Evolutionary conservation across 176 grass and related monocot species (phyloP), one percentile per base, ranked within the genome.

Genomic region (Hordeum marinum): DNA sequence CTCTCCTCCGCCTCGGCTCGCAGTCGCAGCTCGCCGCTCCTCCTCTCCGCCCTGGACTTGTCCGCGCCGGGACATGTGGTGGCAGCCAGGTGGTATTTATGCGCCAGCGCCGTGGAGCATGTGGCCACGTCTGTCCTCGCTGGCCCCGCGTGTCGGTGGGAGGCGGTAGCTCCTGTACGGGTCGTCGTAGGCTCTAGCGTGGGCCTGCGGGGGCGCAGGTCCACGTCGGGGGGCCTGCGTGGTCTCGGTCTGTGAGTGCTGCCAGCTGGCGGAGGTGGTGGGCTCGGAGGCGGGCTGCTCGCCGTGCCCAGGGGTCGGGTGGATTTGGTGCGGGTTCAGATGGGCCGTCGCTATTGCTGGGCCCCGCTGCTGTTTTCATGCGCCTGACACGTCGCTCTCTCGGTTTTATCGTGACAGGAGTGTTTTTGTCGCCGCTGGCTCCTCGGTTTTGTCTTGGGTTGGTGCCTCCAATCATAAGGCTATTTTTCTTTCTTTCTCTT

Each of bases 151-250:
- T 4, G 74, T 62, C 79, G 35, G 73, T 45, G 3, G 77, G 5
- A 3, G 1, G 0, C 0, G 48, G 48, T 1, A 0, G 6, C 0
- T 0, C 25, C 1, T 26, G 82, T 37, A 61, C 66, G 3, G 6
- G 21, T 50, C 43, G 61, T 20, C 43, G 61, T 20, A 9, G 8
- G 27, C 59, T 9, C 26, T 37, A 8, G 24, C 37, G 27, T 32
- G 46, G 17, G 24, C 43, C 7, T 15, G 68, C 72, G 25, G 50
- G 48, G 73, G 24, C 12, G 29, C 45, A 23, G 83, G 82, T 48
- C 79, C 89, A 94, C 92, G 89, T 94, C 83, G 88, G 60, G 46
- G 21, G 21, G 89, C 76, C 46, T 55, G 80, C 29, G 85, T 74
- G 75, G 86, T 27, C 83, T 74, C 68, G 75, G 86, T 27, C 83